phyloP scores from a whole-genome alignment of 805 yeast species.

The Starmerella sp. region DNA sequence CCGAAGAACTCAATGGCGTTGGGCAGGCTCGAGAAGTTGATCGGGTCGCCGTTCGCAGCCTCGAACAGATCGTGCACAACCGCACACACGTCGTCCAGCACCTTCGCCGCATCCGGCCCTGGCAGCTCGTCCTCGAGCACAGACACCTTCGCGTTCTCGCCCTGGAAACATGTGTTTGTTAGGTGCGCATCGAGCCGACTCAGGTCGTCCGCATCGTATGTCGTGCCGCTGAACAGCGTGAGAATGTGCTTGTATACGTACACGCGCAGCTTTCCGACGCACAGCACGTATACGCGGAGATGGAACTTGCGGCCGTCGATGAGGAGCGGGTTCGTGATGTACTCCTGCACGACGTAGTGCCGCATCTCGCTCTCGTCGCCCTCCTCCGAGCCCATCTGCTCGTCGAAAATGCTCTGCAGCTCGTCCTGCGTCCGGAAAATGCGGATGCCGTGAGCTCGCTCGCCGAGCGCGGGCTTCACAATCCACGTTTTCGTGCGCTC shows the following conservation, averaged over 20 bases:
- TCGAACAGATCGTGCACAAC: conserved; percentile 71
- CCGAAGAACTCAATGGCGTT: conserved; percentile 86
- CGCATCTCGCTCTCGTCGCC: conserved; percentile 54
- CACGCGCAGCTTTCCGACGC: conserved; percentile 63
- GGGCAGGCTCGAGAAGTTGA: conserved; percentile 70
- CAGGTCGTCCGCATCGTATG: conserved; percentile 33
- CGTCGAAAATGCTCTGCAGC: conserved; percentile 70
- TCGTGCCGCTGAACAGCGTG: conserved; percentile 60
- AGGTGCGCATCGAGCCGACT: conserved; percentile 59
- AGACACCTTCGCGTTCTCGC: conserved; percentile 41
- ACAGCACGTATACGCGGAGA: conserved; percentile 70
- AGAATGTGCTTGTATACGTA: conserved; percentile 72
- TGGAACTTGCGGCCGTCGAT: conserved; percentile 74
- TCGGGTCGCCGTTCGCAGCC: conserved; percentile 65
- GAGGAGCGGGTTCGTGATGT: conserved; percentile 57
- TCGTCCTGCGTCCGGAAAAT: conserved; percentile 68
- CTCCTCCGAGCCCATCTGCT: conserved; percentile 66
- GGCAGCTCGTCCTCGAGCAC: conserved; percentile 53
- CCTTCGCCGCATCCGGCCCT: conserved; percentile 27
- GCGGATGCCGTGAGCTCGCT: conserved; percentile 90
- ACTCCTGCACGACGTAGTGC: conserved; percentile 83
- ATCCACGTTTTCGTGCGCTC: conserved; percentile 62
- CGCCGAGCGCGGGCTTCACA: conserved; percentile 93
- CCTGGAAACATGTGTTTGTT: conserved; percentile 88
- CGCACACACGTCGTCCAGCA: conserved; percentile 39